phyloP scores from a whole-genome alignment of 371 early-diverging fungal species.

The Dinochytrium kinnereticum region DNA sequence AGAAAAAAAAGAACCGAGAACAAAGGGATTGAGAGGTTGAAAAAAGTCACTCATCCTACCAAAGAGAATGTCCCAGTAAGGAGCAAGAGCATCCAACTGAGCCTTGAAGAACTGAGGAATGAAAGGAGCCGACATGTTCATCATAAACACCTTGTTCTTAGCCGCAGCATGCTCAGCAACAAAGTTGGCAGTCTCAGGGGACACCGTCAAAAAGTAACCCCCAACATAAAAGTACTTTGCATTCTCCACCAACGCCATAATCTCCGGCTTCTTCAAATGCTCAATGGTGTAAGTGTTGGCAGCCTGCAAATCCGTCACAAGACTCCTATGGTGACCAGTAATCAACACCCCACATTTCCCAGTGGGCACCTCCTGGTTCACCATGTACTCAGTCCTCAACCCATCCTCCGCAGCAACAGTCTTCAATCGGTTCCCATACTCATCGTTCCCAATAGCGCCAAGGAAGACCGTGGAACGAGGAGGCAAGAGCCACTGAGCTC shows the following conservation, averaged over 20 bases:
- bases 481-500: slow-evolving; percentile 81
- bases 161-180: slow-evolving; percentile 89
- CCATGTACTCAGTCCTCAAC: slow-evolving; percentile 83
- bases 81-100: slow-evolving; percentile 73
- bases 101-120: slow-evolving; percentile 91
- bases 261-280: slow-evolving; percentile 75
- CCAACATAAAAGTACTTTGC: slow-evolving; percentile 90
- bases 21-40: too few species aligned
- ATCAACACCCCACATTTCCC: slow-evolving; percentile 95
- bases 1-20: too few species aligned
- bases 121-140: slow-evolving; percentile 97
- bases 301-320: slow-evolving; percentile 92
- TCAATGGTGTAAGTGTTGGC: slow-evolving; percentile 85
- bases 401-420: slow-evolving; percentile 85
- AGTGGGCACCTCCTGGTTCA: slow-evolving; percentile 75
- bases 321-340: slow-evolving; percentile 86
- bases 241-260: slow-evolving; percentile 85
- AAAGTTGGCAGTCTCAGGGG: slow-evolving; percentile 77
- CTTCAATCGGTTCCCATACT: too few species aligned
- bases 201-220: slow-evolving; percentile 91
- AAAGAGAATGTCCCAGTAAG: slow-evolving; percentile 89
- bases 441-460: slow-evolving; percentile 90
- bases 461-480: slow-evolving; percentile 85
- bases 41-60: slow-evolving; percentile 55
- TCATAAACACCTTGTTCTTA: slow-evolving; percentile 75